Conservation (phyloP, 1,139 yeast species). For the Eremothecium gossypii region DNA sequence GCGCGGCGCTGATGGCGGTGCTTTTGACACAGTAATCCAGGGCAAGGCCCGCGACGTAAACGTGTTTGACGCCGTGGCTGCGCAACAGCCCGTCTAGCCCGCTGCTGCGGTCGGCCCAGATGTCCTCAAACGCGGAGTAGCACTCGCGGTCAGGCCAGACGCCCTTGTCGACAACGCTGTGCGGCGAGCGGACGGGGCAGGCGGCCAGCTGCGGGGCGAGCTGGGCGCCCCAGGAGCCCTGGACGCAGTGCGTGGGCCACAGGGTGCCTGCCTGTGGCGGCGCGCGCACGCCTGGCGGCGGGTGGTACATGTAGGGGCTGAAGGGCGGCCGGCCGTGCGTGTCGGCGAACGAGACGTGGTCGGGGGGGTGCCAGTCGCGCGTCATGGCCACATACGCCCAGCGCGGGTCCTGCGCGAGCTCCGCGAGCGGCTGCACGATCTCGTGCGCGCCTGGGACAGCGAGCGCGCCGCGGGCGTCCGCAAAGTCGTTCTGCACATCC, state of each 20-base stretch:
- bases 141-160: conserved; percentile 63
- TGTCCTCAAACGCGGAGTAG: conserved; percentile 81
- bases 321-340: conserved; percentile 52
- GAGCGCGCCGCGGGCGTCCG: conserved; percentile 67
- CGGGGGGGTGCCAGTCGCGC: conserved; percentile 80
- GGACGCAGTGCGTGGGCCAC: conserved; percentile 93
- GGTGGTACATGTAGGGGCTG: conserved; percentile 39
- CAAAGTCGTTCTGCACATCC: conserved; percentile 80
- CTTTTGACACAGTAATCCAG: conserved; percentile 75
- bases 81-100: conserved; percentile 46
- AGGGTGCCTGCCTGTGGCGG: conserved; percentile 35
- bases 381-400: conserved; percentile 68
- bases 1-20: conserved; percentile 62
- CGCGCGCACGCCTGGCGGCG: conserved; percentile 36
- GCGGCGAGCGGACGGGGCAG: conserved; percentile 22
- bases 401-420: conserved; percentile 29
- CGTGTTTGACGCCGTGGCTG: conserved; percentile 42
- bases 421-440: conserved; percentile 44
- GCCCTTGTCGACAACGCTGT: conserved; percentile 56
- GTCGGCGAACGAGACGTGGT: conserved; percentile 76
- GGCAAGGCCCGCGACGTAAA: conserved; percentile 74
- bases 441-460: conserved; percentile 63
- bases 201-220: conserved; percentile 43
- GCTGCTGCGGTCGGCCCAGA: conserved; percentile 65
- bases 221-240: conserved; percentile 55